Evolutionary conservation across 805 yeast genomes (phyloP), one percentile per base, ranked within the genome.

Genomic region (Debaryomyces castellii): DNA sequence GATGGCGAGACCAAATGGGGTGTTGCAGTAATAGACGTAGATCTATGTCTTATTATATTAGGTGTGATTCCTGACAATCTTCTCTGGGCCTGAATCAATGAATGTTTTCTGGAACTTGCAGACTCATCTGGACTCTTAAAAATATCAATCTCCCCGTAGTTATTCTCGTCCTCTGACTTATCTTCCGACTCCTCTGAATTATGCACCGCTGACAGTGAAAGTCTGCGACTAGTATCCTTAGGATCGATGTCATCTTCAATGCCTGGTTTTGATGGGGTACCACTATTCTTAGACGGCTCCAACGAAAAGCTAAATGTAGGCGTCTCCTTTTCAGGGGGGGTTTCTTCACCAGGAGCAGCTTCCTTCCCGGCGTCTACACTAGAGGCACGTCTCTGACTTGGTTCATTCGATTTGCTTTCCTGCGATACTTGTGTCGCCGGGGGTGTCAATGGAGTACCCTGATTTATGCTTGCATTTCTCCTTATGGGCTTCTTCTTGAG

Each of bases 21-120:
- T 7, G 59, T 44, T 3, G 55, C 47, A n/a, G 70, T 58, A 7
- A 63, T 47, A 0, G 73, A 69, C 4, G 61, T 62, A 12, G 67
- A 52, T 17, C 71, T 53, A 33, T 60, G 58, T 30, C 65, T 41
- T 24, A 55, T 53, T 9, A 59, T 47, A 21, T 53, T 52, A 2
- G 57, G 57, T 8, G 64, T 51, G 23, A 69, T 67, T 5, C 72
- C 71, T 1, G 74, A 69, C 22, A 71, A 57, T 35, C 76, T 47
- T 32, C 74, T 60, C 47, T 62, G 73, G 17, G 60, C 49, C 2
- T 58, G 52, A 4, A 60, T 57, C 7, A 71, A 65, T 17, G 66
- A 58, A 25, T 63, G 59, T 37, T 74, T 51, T 45, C 65, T 48
- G 8, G 46, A 36, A n/a, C 45, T 51, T 12, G 22, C 16, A 9